A percentile compares a stretch with the other conserved stretches of the same genome.
Evolutionary conservation across 768 basidiomycete species (phyloP).

Genomic region (Russula olivacea): DNA sequence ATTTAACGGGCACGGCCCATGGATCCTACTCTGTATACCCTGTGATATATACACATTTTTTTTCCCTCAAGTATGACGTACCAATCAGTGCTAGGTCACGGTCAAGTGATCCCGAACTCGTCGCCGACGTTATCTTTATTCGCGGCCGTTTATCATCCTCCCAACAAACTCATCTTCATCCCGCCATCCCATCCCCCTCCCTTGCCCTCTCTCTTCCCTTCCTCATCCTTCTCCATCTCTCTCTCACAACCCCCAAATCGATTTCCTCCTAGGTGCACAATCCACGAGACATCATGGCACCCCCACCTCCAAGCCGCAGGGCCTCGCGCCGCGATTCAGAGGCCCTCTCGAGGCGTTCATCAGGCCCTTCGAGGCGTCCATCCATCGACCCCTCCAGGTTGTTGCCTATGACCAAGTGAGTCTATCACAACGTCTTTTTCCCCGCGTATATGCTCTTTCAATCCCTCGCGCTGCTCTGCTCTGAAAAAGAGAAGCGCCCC

Average conservation of each 20-base stretch:
- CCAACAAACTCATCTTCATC: conserved; percentile 1
- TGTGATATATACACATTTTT: background rate
- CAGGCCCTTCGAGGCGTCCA: conserved; percentile 39
- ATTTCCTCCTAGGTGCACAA: background rate
- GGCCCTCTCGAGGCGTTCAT: conserved; percentile 54
- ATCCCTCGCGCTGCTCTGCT: background rate
- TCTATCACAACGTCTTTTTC: background rate
- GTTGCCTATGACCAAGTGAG: conserved; percentile 73
- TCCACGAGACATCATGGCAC: conserved; percentile 31
- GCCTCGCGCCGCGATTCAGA: conserved; percentile 41
- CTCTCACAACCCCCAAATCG: conserved; percentile 3
- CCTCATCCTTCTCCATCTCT: background rate
- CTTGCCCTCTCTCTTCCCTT: background rate
- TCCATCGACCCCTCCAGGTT: conserved; percentile 69
- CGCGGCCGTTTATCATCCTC: background rate
- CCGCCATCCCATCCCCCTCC: background rate
- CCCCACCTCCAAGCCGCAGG: conserved; percentile 39
- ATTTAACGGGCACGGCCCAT: background rate
- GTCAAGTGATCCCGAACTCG: background rate
- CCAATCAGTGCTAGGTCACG: background rate
- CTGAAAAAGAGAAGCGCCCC: background rate
- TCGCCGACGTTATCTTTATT: background rate
- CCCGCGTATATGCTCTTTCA: background rate
- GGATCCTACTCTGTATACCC: background rate
- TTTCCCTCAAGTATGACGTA: background rate